These are phyloP conservation scores for Kluyveromyces wickerhamii DNA, from an alignment of 805 yeast genomes.

Conservation along the genomic window DNA sequence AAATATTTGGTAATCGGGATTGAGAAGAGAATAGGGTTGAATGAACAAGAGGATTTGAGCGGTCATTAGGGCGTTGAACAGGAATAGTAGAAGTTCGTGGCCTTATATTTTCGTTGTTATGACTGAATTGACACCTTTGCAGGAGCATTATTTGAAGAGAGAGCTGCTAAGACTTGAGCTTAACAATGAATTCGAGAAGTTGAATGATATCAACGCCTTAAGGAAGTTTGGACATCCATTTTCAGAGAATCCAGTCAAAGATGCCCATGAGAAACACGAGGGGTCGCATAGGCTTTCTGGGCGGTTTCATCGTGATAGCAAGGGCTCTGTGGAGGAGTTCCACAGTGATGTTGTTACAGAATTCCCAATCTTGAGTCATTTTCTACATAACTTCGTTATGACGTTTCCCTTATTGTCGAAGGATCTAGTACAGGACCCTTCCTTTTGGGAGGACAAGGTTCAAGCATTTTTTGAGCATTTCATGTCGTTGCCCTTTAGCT, in stretches of 20 bases:
- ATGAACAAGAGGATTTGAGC: no score
- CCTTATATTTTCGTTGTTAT: no score
- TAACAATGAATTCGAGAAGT: constrained; percentile 48
- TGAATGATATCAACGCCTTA: constrained; percentile 57
- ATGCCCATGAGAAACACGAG: background rate
- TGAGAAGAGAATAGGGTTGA: no score
- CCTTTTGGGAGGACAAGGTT: constrained; percentile 73
- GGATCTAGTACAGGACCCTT: constrained; percentile 36
- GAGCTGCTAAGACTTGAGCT: constrained; percentile 61
- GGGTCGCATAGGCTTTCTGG: no score
- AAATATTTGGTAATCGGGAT: no score
- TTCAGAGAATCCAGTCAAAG: constrained; percentile 34
- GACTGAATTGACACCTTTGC: constrained; percentile 35
- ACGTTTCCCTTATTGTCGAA: constrained; percentile 68
- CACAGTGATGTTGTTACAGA: constrained; percentile 23
- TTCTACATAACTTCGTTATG: constrained; percentile 52
- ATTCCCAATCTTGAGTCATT: constrained; percentile 63
- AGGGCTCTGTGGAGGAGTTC: no score
- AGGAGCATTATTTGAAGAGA: constrained; percentile 84
- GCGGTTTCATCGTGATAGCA: no score
- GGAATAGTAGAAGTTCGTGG: no score
- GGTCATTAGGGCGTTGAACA: no score
- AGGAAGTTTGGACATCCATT: constrained; percentile 77
- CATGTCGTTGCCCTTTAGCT: constrained; percentile 61
- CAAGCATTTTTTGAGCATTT: constrained; percentile 79